Conservation (phyloP, 768 basidiomycete species). For the Pisolithus marmoratus region DNA sequence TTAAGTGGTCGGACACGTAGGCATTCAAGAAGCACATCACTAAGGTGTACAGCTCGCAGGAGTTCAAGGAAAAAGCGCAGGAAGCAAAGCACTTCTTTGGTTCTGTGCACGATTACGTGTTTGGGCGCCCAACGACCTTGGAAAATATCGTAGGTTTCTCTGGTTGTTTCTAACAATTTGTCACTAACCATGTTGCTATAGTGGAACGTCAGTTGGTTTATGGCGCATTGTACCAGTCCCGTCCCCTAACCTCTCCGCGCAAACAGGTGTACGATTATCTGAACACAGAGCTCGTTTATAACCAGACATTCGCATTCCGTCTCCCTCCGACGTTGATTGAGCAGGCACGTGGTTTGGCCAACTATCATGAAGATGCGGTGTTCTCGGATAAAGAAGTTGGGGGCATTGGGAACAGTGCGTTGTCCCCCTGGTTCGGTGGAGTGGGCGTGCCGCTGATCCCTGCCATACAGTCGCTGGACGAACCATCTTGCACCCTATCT, state of each 20-base stretch:
- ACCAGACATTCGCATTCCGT: constrained; percentile 73
- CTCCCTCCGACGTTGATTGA: constrained; percentile 69
- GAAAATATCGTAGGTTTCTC: constrained; percentile 51
- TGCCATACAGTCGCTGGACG: constrained; percentile 64
- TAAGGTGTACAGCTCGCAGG: constrained; percentile 53
- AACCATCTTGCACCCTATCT: constrained; percentile 65
- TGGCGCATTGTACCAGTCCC: neutral
- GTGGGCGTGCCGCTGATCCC: neutral
- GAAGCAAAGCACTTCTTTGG: constrained; percentile 61
- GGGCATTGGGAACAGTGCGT: constrained; percentile 73
- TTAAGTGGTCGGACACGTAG: constrained; percentile 25
- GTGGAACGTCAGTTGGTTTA: constrained; percentile 61
- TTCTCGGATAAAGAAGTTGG: constrained; percentile 59
- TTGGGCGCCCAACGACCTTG: constrained; percentile 56
- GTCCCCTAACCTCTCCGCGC: constrained; percentile 8
- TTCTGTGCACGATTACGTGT: constrained; percentile 60
- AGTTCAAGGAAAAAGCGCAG: constrained; percentile 55
- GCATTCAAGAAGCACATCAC: constrained; percentile 63
- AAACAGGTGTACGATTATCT: constrained; percentile 73
- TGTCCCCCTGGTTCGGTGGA: constrained; percentile 7
- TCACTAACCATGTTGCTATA: constrained; percentile 26
- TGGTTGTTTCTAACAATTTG: constrained; percentile 5
- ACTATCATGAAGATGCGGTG: constrained; percentile 73
- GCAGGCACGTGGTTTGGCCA: constrained; percentile 64
- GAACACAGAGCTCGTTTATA: constrained; percentile 72